Percentiles rank a stretch among this genome's conserved stretches.
Evolutionary conservation across 2,329 filamentous ascomycete genomes (phyloP).

Genomic region (Monilinia polystroma): DNA sequence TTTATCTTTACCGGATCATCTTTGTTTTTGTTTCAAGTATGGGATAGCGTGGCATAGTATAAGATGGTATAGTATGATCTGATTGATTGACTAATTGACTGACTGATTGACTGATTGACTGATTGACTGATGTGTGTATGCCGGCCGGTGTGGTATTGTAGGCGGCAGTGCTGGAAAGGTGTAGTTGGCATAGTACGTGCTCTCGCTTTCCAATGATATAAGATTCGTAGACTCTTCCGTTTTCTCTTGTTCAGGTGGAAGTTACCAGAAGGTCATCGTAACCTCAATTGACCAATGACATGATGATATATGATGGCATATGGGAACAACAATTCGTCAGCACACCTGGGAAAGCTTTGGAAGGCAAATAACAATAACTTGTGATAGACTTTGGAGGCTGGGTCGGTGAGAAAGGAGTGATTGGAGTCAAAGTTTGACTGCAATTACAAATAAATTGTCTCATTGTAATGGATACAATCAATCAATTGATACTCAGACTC

Average conservation of each 20-base stretch:
- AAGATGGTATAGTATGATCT: no score
- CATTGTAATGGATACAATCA: slow-evolving; percentile 8
- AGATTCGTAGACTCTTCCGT: background rate
- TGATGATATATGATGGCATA: background rate
- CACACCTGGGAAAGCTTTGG: background rate
- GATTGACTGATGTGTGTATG: no score
- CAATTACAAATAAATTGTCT: slow-evolving; percentile 13
- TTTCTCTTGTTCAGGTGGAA: background rate
- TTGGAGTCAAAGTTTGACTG: slow-evolving; percentile 2
- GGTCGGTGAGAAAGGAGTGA: slow-evolving; percentile 10
- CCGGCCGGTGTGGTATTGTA: no score
- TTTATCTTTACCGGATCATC: no score
- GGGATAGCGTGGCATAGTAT: no score
- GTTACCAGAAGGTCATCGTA: background rate
- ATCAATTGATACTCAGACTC: slow-evolving; percentile 11
- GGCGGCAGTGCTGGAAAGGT: no score
- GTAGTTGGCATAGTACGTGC: background rate
- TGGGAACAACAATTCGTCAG: slow-evolving; percentile 10
- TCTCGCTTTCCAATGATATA: background rate
- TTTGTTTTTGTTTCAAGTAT: no score
- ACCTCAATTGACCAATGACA: slow-evolving; percentile 14
- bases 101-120: no score
- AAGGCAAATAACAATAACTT: background rate
- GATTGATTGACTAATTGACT: no score
- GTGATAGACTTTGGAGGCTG: background rate